These are phyloP conservation scores for Fusarium multiceps DNA, from an alignment of 2,329 filamentous ascomycete genomes.

Conservation along the genomic window DNA sequence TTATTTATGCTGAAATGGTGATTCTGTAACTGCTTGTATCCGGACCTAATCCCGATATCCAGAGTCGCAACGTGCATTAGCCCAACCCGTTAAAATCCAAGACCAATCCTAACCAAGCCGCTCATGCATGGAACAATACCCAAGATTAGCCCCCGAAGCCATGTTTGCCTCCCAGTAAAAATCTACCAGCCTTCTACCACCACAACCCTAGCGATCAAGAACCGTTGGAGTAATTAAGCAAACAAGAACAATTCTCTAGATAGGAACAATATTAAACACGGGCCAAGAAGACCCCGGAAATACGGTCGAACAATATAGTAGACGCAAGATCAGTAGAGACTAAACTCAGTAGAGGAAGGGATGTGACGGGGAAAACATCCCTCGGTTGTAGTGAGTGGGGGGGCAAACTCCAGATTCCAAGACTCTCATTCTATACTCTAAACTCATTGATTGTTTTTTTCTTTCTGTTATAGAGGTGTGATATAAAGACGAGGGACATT, in stretches of 20 bases:
- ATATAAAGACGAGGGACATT: constrained; percentile 11
- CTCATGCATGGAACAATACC: constrained; percentile 13
- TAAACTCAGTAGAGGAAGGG: background rate
- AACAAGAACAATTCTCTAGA: background rate
- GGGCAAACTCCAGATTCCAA: background rate
- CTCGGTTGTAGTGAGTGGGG: background rate
- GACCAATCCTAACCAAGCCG: background rate
- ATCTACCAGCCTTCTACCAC: background rate
- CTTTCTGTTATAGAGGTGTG: background rate
- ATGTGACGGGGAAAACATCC: background rate
- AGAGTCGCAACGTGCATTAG: background rate
- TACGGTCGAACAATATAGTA: constrained; percentile 10
- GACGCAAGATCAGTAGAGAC: background rate
- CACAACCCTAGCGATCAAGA: no score
- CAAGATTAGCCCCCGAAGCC: constrained; percentile 1
- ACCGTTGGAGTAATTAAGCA: background rate
- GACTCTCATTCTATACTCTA: background rate
- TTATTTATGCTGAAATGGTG: background rate
- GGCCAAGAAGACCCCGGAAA: background rate
- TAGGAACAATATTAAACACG: constrained; percentile 21
- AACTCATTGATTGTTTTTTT: background rate
- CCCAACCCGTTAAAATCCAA: background rate
- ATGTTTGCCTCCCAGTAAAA: constrained; percentile 14
- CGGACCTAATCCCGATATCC: background rate
- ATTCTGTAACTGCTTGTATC: background rate